Conservation (phyloP, 2,329 filamentous ascomycete species). For the Hypoxylon sp. region DNA sequence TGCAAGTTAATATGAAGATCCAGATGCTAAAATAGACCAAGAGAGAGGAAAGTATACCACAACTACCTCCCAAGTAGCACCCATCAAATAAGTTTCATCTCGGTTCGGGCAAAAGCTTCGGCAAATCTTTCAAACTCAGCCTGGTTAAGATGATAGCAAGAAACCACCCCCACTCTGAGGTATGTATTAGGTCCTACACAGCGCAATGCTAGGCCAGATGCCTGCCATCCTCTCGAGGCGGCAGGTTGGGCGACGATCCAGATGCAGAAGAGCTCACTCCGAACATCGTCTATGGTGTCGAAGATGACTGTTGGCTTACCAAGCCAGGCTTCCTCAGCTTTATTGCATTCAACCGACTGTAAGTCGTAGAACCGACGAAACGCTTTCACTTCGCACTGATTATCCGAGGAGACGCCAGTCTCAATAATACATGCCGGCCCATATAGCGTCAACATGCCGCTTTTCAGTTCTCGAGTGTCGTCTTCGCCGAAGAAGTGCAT, state of each 20-base stretch:
- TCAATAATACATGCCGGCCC: constrained; percentile 12
- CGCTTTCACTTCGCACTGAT: constrained; percentile 4
- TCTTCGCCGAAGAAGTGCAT: constrained; percentile 8
- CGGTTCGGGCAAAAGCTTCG: background rate
- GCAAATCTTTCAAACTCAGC: background rate
- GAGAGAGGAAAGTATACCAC: background rate
- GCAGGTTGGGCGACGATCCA: constrained; percentile 19
- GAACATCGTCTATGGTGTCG: constrained; percentile 10
- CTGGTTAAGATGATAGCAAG: constrained; percentile 1
- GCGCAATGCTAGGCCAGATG: constrained; percentile 14
- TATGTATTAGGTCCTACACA: background rate
- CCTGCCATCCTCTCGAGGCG: constrained; percentile 14
- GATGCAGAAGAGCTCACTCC: constrained; percentile 3
- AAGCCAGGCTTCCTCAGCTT: background rate
- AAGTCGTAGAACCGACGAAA: background rate
- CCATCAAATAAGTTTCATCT: constrained; percentile 9
- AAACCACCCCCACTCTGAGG: constrained; percentile 12
- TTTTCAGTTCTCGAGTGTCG: constrained; percentile 15
- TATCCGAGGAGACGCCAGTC: background rate
- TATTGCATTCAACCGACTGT: background rate
- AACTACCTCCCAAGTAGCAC: background rate
- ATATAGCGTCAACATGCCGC: background rate
- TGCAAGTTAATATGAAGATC: no score
- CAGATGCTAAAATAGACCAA: background rate
- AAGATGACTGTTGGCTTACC: constrained; percentile 14